Evolutionary conservation across 2,329 filamentous ascomycete species (phyloP), one percentile per base, ranked within the genome.

Genomic region (Penicillium digitatum): DNA sequence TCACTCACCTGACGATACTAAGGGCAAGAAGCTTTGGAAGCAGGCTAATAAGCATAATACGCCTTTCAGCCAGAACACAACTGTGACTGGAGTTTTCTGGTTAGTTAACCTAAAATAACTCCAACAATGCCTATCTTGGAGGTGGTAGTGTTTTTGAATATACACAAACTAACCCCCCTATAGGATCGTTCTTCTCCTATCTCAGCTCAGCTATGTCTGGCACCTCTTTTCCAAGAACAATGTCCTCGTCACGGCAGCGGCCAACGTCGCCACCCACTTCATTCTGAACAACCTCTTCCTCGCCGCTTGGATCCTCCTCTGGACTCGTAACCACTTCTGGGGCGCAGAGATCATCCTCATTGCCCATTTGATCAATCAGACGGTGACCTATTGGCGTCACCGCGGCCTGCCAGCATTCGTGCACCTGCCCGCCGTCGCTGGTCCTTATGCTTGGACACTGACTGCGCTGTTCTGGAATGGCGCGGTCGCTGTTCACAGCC

Each of bases 381-480:
- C 82, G 9, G 80, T 82, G 34, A 82, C 92, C 31, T 95, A 95
- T 77, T 91, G 93, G 82, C 85, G 87, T 59, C 87, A 95, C 76
- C 81, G 82, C 20, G 82, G 82, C 0, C 86, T 87, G 52, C 84
- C 88, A 4, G 81, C 85, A 57, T 84, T 88, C 66, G 89, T 95
- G 63, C 90, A 95, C 73, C 77, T 86, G 11, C 84, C 89, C 6
- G 85, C 86, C 42, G 84, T 91, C 22, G 87, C 87, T 16, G 89
- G 86, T 0, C 91, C 91, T 6, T 79, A 95, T 63, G 89, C 87
- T 1, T 96, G 90, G 89, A 91, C 87, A 14, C 89, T 94, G 68
- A 85, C 93, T 14, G 88, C 89, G 29, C 80, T 96, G 50, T 93
- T 92, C 79, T 95, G 90, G 89, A 89, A 90, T 64, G 91, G 91